phyloP scores from a whole-genome alignment of 108 stramenopile species.

The Epithemia pelagica region DNA sequence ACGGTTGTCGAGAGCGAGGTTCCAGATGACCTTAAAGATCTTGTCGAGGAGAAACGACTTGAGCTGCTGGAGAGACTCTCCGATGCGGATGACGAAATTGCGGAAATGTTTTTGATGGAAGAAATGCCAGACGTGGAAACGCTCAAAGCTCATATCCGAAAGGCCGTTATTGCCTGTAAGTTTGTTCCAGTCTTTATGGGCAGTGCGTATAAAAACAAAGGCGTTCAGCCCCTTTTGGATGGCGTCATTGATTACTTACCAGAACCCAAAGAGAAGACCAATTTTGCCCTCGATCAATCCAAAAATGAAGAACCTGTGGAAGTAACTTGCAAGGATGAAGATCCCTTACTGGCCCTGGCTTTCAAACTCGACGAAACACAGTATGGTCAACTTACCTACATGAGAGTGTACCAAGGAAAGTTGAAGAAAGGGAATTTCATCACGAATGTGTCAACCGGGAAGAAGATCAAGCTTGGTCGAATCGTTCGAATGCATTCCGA shows the following conservation, averaged over 20 bases:
- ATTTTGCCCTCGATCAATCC: conserved; percentile 84
- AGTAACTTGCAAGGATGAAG: conserved; percentile 54
- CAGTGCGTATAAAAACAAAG: conserved; percentile 99
- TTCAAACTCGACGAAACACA: conserved; percentile 99
- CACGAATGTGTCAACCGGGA: conserved; percentile 76
- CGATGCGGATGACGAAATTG: conserved; percentile 96
- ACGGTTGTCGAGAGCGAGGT: conserved; percentile 72
- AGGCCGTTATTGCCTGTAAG: conserved; percentile 77
- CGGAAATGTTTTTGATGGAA: conserved; percentile 94
- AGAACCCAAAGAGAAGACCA: conserved; percentile 84
- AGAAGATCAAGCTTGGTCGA: conserved; percentile 91
- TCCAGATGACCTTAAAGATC: conserved; percentile 69
- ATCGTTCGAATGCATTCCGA: conserved; percentile 98
- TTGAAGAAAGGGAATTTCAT: conserved; percentile 85
- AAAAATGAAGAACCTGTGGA: conserved; percentile 77
- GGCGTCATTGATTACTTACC: conserved; percentile 96
- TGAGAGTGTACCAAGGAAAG: conserved; percentile 95
- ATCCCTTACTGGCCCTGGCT: conserved; percentile 91
- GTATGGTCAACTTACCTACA: conserved; percentile 98
- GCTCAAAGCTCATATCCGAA: conserved; percentile 85
- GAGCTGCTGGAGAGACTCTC: conserved; percentile 93
- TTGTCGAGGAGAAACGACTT: conserved; percentile 65
- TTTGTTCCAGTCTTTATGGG: conserved; percentile 99
- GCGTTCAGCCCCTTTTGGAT: conserved; percentile 96
- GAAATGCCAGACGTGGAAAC: conserved; percentile 79